Conservation (phyloP, 495 filamentous ascomycete genomes). For the Cercophora scortea region DNA sequence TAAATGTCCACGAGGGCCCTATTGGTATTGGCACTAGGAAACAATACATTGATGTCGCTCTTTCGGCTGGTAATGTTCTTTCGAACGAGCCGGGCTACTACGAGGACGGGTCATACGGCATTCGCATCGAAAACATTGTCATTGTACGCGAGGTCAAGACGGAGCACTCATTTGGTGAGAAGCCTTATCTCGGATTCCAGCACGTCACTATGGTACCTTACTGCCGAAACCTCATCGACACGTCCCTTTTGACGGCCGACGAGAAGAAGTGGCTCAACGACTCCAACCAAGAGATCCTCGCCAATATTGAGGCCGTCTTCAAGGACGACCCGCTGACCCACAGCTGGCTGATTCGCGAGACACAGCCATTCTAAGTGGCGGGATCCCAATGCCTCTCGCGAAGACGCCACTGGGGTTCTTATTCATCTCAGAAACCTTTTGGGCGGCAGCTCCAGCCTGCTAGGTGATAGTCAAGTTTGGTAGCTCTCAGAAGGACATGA, state of each 20-base stretch:
- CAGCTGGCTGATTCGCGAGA: slow-evolving; percentile 85
- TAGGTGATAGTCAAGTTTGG: too few relatives aligned
- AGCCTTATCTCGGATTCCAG: slow-evolving; percentile 91
- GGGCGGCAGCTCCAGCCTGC: too few relatives aligned
- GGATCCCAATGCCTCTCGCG: neutral
- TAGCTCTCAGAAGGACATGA: slow-evolving; percentile 47
- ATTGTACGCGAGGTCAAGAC: slow-evolving; percentile 85
- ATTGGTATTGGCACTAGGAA: slow-evolving; percentile 91
- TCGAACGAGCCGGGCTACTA: slow-evolving; percentile 97
- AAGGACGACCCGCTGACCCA: slow-evolving; percentile 57
- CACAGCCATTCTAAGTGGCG: slow-evolving; percentile 40
- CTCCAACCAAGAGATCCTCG: slow-evolving; percentile 73
- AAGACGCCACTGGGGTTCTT: neutral
- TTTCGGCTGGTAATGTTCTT: slow-evolving; percentile 86
- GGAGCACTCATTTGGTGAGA: slow-evolving; percentile 81
- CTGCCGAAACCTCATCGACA: slow-evolving; percentile 83
- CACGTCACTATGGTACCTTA: slow-evolving; percentile 96
- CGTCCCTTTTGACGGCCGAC: slow-evolving; percentile 56
- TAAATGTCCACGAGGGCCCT: slow-evolving; percentile 96
- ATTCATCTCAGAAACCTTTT: neutral
- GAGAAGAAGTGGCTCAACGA: slow-evolving; percentile 85
- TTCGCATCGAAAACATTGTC: slow-evolving; percentile 93
- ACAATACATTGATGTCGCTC: slow-evolving; percentile 84
- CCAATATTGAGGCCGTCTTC: slow-evolving; percentile 80
- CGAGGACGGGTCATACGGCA: slow-evolving; percentile 95